Evolutionary conservation across 768 basidiomycete species (phyloP).

Genomic region (Russula compacta): DNA sequence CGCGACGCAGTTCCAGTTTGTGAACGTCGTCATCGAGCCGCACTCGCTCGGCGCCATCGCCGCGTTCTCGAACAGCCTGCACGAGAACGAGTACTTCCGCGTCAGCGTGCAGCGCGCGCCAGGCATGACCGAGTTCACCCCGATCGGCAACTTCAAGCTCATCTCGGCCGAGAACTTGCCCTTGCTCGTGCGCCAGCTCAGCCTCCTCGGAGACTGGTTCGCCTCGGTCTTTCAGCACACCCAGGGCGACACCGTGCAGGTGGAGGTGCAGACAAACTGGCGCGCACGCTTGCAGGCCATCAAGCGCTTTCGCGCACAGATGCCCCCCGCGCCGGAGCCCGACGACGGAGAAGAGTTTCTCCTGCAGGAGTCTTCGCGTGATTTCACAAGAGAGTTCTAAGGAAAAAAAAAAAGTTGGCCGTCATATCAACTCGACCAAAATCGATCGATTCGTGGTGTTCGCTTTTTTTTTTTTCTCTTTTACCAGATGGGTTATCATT

Average conservation of each 20-base stretch:
- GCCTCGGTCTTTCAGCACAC: constrained; percentile 75
- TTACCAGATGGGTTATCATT: constrained; percentile 12
- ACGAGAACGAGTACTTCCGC: constrained; percentile 95
- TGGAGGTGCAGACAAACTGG: constrained; percentile 89
- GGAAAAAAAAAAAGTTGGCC: background rate
- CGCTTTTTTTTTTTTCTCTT: background rate
- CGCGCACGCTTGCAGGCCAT: constrained; percentile 71
- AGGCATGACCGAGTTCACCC: constrained; percentile 91
- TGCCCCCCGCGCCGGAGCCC: constrained; percentile 18
- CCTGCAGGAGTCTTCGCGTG: constrained; percentile 26
- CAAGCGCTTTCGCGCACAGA: constrained; percentile 44
- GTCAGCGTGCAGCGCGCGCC: constrained; percentile 80
- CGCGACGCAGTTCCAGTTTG: constrained; percentile 88
- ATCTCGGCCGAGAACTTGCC: constrained; percentile 85
- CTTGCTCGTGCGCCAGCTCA: constrained; percentile 79
- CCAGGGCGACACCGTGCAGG: constrained; percentile 53
- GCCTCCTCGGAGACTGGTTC: constrained; percentile 84
- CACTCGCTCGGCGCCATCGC: constrained; percentile 79
- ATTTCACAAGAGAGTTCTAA: constrained; percentile 24
- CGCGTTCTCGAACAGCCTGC: constrained; percentile 72
- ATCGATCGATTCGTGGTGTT: background rate
- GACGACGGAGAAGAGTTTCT: constrained; percentile 23
- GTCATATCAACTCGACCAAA: background rate
- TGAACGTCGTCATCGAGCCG: constrained; percentile 95
- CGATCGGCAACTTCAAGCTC: constrained; percentile 89